Conservation (phyloP, 352 stramenopile genomes). For the Plasmopara muralis region DNA sequence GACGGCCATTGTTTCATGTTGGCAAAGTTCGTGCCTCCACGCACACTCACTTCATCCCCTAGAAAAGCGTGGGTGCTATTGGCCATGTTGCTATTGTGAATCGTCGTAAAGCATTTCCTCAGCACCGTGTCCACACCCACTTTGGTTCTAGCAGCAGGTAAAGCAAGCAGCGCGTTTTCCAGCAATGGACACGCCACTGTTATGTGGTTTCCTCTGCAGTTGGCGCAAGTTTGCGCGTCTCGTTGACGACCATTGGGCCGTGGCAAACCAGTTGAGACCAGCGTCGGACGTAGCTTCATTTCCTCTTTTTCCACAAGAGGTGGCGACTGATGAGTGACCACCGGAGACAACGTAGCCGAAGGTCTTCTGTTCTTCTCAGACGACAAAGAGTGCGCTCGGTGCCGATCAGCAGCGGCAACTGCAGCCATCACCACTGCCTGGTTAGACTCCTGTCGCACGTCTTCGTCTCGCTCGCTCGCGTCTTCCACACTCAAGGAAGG, state of each 20-base stretch:
- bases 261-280: constrained; percentile 34
- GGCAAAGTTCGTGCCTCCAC: constrained; percentile 46
- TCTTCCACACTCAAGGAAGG: constrained; percentile 2
- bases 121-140: constrained; percentile 60
- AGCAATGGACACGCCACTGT: constrained; percentile 71
- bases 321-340: constrained; percentile 16
- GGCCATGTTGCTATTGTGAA: constrained; percentile 79
- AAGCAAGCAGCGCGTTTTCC: constrained; percentile 38
- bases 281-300: constrained; percentile 17
- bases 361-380: constrained; percentile 27
- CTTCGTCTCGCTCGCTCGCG: constrained; percentile 21
- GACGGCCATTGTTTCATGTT: constrained; percentile 31
- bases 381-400: constrained; percentile 39
- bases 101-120: constrained; percentile 82
- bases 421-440: constrained; percentile 38
- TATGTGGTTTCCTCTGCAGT: constrained; percentile 79
- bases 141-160: constrained; percentile 3
- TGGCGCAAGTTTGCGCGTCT: constrained; percentile 54
- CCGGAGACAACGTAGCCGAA: constrained; percentile 12
- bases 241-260: constrained; percentile 57
- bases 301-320: constrained; percentile 14
- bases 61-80: constrained; percentile 83
- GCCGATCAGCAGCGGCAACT: constrained; percentile 30
- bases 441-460: constrained; percentile 29
- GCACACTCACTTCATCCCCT: constrained; percentile 81